Evolutionary conservation across 768 basidiomycete genomes (phyloP), one percentile per base, ranked within the genome.

Genomic region (Mycena polygramma): DNA sequence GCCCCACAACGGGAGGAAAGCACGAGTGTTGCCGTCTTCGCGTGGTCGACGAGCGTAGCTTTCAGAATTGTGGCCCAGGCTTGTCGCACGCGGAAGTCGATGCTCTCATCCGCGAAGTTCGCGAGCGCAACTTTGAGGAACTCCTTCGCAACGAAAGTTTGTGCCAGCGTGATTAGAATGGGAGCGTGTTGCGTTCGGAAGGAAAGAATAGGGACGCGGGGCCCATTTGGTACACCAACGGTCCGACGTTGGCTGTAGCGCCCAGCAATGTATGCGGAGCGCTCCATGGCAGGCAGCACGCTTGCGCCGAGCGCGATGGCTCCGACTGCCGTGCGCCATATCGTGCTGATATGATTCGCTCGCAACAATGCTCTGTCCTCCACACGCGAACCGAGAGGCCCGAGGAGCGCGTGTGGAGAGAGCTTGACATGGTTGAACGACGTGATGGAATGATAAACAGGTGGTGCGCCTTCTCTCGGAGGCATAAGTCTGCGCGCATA

Each of bases 231-330:
- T 2, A 43, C 39, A 4, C 43, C 52, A 7, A 68, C 60, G 4
- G 59, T 61, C 10, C 67, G 67, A 5, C 67, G 67, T 19, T 61
- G 51, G 15, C 59, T 62, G 67, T 68, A 68, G 14, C 41, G 51
- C 19, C 52, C 67, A 2, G 59, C 67, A 53, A 62, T 61, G 24
- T 46, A 68, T 20, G n/a, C 60, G 20, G 51, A 22, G 4, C 51
- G 41, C 8, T 49, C 30, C 24, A 53, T 53, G 26, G 54, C 13
- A 10, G 43, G 45, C 8, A 53, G 35, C 22, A 68, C 45, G 10
- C 15, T 15, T 0, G 45, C 59, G 4, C 41, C 41, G 5, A 68
- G 52, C 6, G 67, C 60, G 6, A 55, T n/a, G 0, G 30, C 30
- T 0, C 67, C 67, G 5, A 68, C 53, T 1, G 59, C 30, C 14